Evolutionary conservation across 2,329 filamentous ascomycete species (phyloP).

Genomic region (Calycina herbarum): DNA sequence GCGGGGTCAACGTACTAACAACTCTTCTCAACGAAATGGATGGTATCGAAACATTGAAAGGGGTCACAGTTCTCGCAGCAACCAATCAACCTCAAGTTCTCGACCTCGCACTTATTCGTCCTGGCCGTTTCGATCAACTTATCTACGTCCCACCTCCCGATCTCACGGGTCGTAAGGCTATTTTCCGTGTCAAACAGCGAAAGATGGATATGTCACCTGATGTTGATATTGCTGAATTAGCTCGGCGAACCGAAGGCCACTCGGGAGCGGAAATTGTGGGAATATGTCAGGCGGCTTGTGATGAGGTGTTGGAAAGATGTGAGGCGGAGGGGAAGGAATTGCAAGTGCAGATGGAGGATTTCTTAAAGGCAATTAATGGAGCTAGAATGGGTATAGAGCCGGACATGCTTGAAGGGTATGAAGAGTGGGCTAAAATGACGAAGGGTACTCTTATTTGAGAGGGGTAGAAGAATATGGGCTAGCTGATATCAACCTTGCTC

Average conservation of each 20-base stretch:
- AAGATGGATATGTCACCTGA: slow-evolving; percentile 61
- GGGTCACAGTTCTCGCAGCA: slow-evolving; percentile 84
- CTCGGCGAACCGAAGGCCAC: slow-evolving; percentile 68
- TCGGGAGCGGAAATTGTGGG: slow-evolving; percentile 81
- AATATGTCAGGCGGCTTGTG: slow-evolving; percentile 53
- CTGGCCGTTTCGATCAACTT: slow-evolving; percentile 80
- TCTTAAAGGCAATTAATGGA: slow-evolving; percentile 44
- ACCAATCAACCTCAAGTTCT: slow-evolving; percentile 88
- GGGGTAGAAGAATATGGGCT: neutral
- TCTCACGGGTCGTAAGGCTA: slow-evolving; percentile 69
- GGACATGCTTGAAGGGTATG: slow-evolving; percentile 58
- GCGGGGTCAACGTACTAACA: slow-evolving; percentile 78
- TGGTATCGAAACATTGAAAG: slow-evolving; percentile 80
- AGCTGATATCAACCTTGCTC: neutral
- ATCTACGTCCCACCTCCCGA: slow-evolving; percentile 86
- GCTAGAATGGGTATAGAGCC: slow-evolving; percentile 60
- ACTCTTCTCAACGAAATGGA: slow-evolving; percentile 95
- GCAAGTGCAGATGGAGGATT: slow-evolving; percentile 47
- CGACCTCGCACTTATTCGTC: slow-evolving; percentile 81
- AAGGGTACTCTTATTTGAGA: slow-evolving; percentile 22
- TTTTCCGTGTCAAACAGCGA: slow-evolving; percentile 67
- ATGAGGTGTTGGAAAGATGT: slow-evolving; percentile 52
- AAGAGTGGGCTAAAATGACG: slow-evolving; percentile 49
- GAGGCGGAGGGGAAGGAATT: slow-evolving; percentile 43
- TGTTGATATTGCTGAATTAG: slow-evolving; percentile 65